Evolutionary conservation across 2,329 filamentous ascomycete genomes (phyloP), one percentile per base, ranked within the genome.

Genomic region (Ceratocystis alfenasii): DNA sequence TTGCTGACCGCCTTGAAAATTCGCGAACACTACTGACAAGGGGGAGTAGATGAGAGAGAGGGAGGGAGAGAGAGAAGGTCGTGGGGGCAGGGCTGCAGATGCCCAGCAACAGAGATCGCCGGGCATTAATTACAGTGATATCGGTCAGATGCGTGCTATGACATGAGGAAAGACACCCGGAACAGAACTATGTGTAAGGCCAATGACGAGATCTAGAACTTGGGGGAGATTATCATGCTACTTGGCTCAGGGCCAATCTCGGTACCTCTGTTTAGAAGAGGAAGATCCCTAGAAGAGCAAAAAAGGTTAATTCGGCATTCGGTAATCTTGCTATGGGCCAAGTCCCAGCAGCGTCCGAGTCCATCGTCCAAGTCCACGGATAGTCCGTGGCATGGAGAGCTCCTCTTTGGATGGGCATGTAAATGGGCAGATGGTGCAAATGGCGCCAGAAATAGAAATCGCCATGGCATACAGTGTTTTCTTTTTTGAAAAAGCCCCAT

Each of bases 381-480:
- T 59, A 59, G 53, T 59, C 53, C 53, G 53, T 59, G 53, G 28
- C 53, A 59, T 59, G 28, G 28, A 17, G 28, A n/a, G 53, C 53
- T 59, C 53, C 53, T 59, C 53, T 36, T 59, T 59, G 53, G 53
- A 33, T 59, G 53, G 53, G 28, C 53, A 59, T 59, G 53, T 33
- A 36, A 33, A 17, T 59, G 53, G 25, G 8, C 33, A 36, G 33
- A 36, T n/a, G 53, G 53, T 33, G 22, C 12, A 7, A 20, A 17
- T 59, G 28, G 25, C 28, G n/a, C 53, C 17, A 8, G 25, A 33
- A 59, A 59, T 59, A 59, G 25, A 20, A 59, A 33, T 17, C 22
- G 5, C 50, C 22, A 25, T 10, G 33, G 33, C 8, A 12, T 36
- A 36, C 33, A 36, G 33, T 36, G 33, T 36, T 36, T 36, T 36